phyloP scores from a whole-genome alignment of 257 asterid species.

The Solanum corneliomulleri region DNA sequence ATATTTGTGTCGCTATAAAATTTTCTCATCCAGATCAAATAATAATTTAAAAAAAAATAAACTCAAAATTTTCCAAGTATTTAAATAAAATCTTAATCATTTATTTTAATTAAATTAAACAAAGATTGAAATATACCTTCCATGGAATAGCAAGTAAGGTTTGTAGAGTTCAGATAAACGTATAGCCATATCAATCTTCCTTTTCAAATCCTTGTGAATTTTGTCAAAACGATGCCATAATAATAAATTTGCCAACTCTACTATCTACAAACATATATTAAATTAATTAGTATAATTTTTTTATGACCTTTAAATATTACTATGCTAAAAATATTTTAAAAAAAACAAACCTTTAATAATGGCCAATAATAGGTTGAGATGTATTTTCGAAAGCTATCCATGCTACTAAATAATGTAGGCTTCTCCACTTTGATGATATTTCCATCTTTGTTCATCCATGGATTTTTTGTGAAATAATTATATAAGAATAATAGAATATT shows the following conservation, averaged over 20 bases:
- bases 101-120: too few species aligned
- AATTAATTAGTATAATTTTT: too few species aligned
- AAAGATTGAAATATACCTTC: constrained; percentile 24
- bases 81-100: too few species aligned
- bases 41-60: too few species aligned
- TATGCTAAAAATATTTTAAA: too few species aligned
- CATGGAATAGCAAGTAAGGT: constrained; percentile 42
- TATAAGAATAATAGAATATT: constrained; percentile 3
- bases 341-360: constrained; percentile 21
- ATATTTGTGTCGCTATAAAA: background rate
- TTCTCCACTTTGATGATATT: constrained; percentile 10
- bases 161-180: constrained; percentile 37
- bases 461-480: constrained; percentile 24
- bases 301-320: too few species aligned
- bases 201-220: constrained; percentile 4
- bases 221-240: constrained; percentile 23
- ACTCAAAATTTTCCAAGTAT: too few species aligned
- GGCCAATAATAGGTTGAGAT: constrained; percentile 35
- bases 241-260: constrained; percentile 23
- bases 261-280: constrained; percentile 3
- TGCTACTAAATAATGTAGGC: constrained; percentile 12
- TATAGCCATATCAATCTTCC: constrained; percentile 15
- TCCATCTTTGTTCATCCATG: constrained; percentile 24
- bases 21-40: background rate
- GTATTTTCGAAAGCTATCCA: constrained; percentile 37